Percentiles rank a stretch among this genome's conserved stretches.
These are phyloP conservation scores for Wickerhamomyces rabaulensis DNA, from an alignment of 805 yeast genomes.

Conservation along the genomic window DNA sequence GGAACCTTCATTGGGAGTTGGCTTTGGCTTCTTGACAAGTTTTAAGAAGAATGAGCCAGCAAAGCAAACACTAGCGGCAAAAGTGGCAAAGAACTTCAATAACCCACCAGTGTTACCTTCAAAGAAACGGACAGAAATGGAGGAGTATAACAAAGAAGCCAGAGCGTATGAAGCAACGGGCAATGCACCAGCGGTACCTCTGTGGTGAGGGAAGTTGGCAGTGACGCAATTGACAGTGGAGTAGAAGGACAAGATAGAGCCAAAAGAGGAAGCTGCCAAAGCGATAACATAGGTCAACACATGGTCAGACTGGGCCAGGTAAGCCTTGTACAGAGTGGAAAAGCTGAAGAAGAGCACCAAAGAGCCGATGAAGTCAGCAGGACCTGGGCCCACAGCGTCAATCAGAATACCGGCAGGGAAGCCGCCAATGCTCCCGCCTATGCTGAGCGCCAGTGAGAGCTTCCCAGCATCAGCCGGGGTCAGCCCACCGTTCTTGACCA, in stretches of 20 bases:
- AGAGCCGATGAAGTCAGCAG: conserved; percentile 52
- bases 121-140: conserved; percentile 49
- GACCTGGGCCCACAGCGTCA: conserved; percentile 53
- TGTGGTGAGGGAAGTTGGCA: conserved; percentile 62
- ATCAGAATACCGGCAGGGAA: conserved; percentile 65
- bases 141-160: conserved; percentile 61
- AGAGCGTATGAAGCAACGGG: conserved; percentile 47
- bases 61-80: conserved; percentile 35
- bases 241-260: conserved; percentile 56
- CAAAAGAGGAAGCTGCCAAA: conserved; percentile 54
- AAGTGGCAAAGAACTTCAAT: conserved; percentile 47
- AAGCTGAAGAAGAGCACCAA: conserved; percentile 51
- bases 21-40: conserved; percentile 15
- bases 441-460: conserved; percentile 53
- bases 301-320: conserved; percentile 33
- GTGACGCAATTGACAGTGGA: conserved; percentile 45
- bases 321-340: conserved; percentile 42
- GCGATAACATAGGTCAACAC: conserved; percentile 41
- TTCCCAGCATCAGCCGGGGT: conserved; percentile 59
- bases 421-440: conserved; percentile 69
- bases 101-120: conserved; percentile 49
- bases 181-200: conserved; percentile 36
- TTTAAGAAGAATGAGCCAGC: conserved; percentile 27
- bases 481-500: conserved; percentile 50
- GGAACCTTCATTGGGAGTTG: background rate